phyloP scores from a whole-genome alignment of 441 rosid genomes.

The Euphorbia schlechtendalii region DNA sequence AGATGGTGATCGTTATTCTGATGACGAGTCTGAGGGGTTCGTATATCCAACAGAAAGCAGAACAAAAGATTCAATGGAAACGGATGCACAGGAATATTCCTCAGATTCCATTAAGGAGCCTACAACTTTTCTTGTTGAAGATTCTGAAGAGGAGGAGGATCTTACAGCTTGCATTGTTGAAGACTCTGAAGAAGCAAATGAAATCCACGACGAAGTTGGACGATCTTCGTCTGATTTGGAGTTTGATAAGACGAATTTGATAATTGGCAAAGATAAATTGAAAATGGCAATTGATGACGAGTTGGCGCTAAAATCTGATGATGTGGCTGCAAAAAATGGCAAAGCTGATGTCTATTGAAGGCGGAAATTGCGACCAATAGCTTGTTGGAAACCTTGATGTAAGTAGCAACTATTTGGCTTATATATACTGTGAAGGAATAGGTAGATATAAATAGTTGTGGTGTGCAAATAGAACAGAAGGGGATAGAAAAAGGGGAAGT shows the following conservation, averaged over 20 bases:
- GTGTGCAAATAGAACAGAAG: background rate
- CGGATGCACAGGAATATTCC: conserved; percentile 18
- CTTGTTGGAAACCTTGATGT: background rate
- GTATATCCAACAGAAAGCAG: conserved; percentile 3
- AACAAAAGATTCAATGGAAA: conserved; percentile 15
- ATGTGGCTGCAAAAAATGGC: background rate
- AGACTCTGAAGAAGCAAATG: conserved; percentile 30
- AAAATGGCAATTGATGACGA: background rate
- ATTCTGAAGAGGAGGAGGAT: conserved; percentile 30
- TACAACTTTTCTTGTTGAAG: conserved; percentile 29
- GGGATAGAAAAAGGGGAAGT: background rate
- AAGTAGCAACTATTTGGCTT: background rate
- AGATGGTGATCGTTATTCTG: conserved; percentile 22
- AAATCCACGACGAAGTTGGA: conserved; percentile 14
- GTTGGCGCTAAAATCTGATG: conserved; percentile 9
- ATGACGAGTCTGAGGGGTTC: conserved; percentile 21
- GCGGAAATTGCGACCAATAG: background rate
- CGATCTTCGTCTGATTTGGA: conserved; percentile 20
- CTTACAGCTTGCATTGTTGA: conserved; percentile 26
- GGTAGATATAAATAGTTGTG: background rate
- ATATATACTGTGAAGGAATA: conserved; percentile 3
- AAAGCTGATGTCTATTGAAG: conserved; percentile 1
- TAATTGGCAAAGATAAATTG: conserved; percentile 13
- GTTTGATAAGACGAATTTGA: conserved; percentile 12
- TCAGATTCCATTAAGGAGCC: conserved; percentile 21